Percentiles rank a stretch among this genome's conserved stretches.
phyloP scores from a whole-genome alignment of 2,329 filamentous ascomycete species.

The Paramyrothecium roridum region DNA sequence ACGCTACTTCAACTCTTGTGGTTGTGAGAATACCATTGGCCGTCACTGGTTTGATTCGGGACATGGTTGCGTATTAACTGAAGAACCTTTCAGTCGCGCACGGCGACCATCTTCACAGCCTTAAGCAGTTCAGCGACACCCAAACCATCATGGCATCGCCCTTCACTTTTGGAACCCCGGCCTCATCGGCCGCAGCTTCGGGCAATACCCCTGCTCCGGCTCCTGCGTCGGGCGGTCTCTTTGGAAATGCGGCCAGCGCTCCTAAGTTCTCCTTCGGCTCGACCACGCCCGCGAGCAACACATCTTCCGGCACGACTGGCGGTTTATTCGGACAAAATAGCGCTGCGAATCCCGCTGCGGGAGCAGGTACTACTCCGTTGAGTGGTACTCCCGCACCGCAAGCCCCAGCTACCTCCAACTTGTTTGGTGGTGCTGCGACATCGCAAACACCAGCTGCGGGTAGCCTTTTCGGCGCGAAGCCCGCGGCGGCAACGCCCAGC shows the following conservation, averaged over 20 bases:
- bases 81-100: too few relatives aligned
- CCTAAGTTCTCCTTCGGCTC: conserved; percentile 40
- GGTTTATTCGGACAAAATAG: conserved; percentile 27
- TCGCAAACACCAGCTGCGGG: conserved; percentile 11
- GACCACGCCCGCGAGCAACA: conserved; percentile 18
- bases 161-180: conserved; percentile 33
- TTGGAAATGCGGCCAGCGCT: conserved; percentile 30
- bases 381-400: conserved; percentile 8
- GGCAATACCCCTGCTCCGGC: conserved; percentile 31
- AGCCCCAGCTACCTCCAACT: conserved; percentile 7
- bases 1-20: too few relatives aligned
- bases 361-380: not conserved
- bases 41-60: not conserved
- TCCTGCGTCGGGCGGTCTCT: conserved; percentile 36
- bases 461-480: conserved; percentile 16
- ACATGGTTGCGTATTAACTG: not conserved
- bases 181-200: conserved; percentile 27
- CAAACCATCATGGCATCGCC: conserved; percentile 13
- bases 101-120: not conserved
- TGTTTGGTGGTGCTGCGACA: conserved; percentile 21
- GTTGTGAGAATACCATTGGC: too few relatives aligned
- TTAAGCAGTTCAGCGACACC: conserved; percentile 20
- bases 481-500: conserved; percentile 1
- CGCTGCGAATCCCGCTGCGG: not conserved
- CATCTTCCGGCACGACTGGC: conserved; percentile 22